A percentile compares a stretch with the other conserved stretches of the same genome.
phyloP scores from a whole-genome alignment of 495 filamentous ascomycete genomes.

The Oleoguttula mirabilis region DNA sequence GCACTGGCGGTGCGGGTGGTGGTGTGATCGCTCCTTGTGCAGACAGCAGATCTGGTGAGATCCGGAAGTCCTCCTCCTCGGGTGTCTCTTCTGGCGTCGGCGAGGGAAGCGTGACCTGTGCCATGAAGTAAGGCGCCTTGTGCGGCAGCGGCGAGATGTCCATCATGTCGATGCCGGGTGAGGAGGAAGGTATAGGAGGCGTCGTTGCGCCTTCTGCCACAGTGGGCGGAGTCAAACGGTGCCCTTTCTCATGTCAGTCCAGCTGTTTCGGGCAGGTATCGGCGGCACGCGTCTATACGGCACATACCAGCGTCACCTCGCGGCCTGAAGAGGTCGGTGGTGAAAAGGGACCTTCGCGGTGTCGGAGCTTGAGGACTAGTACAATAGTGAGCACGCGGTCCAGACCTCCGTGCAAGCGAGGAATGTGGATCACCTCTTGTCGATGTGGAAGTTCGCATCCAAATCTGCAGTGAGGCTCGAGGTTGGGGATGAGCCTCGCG shows the following conservation, averaged over 20 bases:
- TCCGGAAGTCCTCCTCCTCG: slow-evolving; percentile 24
- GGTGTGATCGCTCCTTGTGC: slow-evolving; percentile 17
- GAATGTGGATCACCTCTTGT: slow-evolving; percentile 57
- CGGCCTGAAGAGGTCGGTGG: slow-evolving; percentile 57
- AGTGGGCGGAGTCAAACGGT: slow-evolving; percentile 73
- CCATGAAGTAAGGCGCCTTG: slow-evolving; percentile 55
- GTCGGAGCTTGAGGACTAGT: slow-evolving; percentile 80
- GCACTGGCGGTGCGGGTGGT: slow-evolving; percentile 5
- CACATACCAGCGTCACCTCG: slow-evolving; percentile 60
- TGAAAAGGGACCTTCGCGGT: slow-evolving; percentile 86
- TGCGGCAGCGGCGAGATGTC: slow-evolving; percentile 91
- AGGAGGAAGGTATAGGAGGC: slow-evolving; percentile 71
- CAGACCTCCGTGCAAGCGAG: slow-evolving; percentile 9
- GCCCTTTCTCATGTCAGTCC: slow-evolving; percentile 34
- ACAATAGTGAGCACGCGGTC: slow-evolving; percentile 21
- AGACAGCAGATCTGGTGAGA: slow-evolving; percentile 26
- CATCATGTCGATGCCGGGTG: slow-evolving; percentile 75
- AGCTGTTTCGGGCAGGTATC: not conserved
- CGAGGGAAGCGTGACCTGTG: slow-evolving; percentile 51
- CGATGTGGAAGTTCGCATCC: slow-evolving; percentile 92
- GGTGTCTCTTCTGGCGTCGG: slow-evolving; percentile 44
- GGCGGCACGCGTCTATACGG: not conserved
- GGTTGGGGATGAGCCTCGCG: slow-evolving; percentile 79
- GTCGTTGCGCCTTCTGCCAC: slow-evolving; percentile 62
- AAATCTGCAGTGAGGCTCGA: slow-evolving; percentile 83